These are phyloP conservation scores for Apiotrichum brassicae DNA, from an alignment of 1,284 basidiomycete genomes.

Conservation along the genomic window DNA sequence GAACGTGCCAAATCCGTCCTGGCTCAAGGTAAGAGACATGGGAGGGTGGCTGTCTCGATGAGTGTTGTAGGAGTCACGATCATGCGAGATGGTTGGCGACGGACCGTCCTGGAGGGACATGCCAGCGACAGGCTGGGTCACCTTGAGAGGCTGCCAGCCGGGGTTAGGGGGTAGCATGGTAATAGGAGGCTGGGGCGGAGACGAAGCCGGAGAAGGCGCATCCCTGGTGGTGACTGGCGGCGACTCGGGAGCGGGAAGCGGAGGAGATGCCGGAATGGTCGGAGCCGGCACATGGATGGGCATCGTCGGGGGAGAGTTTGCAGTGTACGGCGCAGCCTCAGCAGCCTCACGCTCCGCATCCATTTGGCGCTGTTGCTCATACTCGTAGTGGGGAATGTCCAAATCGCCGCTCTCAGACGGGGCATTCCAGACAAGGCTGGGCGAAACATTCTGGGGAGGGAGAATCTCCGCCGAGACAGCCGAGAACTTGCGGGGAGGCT, in stretches of 20 bases:
- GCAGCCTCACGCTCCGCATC: conserved; percentile 11
- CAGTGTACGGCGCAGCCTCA: too few species aligned
- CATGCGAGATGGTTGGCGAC: neutral
- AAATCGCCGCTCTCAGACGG: conserved; percentile 9
- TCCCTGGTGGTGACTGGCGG: too few species aligned
- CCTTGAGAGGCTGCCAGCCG: conserved; percentile 12
- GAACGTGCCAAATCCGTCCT: neutral
- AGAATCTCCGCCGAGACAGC: neutral
- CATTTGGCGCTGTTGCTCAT: conserved; percentile 37
- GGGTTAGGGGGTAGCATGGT: neutral
- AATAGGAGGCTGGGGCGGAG: neutral
- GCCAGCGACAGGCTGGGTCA: neutral
- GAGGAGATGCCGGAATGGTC: neutral
- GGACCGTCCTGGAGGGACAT: conserved; percentile 2
- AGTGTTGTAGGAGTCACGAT: too few species aligned
- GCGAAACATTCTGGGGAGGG: neutral
- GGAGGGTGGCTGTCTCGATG: neutral
- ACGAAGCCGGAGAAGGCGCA: neutral
- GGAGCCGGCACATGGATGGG: neutral
- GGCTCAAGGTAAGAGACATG: neutral
- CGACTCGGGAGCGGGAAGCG: neutral
- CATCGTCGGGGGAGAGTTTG: too few species aligned
- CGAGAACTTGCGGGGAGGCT: neutral
- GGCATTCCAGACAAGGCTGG: conserved; percentile 28
- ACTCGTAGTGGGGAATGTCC: conserved; percentile 32